Evolutionary conservation across 177 flowering plant species (phyloP).

Genomic region (Tripterygium wilfordii): DNA sequence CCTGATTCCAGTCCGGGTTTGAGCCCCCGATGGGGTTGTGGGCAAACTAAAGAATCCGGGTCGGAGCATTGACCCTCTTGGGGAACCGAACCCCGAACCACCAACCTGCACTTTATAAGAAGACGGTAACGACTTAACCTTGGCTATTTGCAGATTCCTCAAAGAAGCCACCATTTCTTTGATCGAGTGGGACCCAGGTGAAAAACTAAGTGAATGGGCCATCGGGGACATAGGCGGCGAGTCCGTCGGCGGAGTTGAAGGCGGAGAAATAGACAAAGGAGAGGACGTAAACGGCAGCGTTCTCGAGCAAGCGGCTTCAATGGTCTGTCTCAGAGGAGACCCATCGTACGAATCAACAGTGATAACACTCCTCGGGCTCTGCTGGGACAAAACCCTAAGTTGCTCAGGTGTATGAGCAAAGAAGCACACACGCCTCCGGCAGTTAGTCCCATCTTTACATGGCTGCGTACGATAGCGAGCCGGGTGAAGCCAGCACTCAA

Average conservation of each 20-base stretch:
- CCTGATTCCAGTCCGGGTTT: conserved; percentile 31
- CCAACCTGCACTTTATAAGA: conserved; percentile 30
- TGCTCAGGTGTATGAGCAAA: conserved; percentile 77
- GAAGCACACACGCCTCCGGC: conserved; percentile 61
- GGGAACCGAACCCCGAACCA: conserved; percentile 36
- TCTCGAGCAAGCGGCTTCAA: conserved; percentile 19
- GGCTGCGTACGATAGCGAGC: conserved; percentile 74
- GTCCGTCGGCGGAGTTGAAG: conserved; percentile 22
- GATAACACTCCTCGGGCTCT: conserved; percentile 21
- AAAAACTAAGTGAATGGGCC: conserved; percentile 29
- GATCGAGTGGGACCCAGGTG: conserved; percentile 31
- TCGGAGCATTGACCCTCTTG: conserved; percentile 33
- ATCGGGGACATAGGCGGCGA: conserved; percentile 51
- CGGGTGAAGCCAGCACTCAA: conserved; percentile 91
- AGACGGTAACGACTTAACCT: conserved; percentile 36
- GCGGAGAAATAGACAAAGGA: conserved; percentile 2
- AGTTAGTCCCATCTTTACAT: conserved; percentile 59
- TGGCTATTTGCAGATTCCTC: conserved; percentile 37
- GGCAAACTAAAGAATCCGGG: conserved; percentile 62
- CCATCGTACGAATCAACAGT: conserved; percentile 35
- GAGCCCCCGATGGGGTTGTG: conserved; percentile 49
- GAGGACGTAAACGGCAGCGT: conserved; percentile 14
- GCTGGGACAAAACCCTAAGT: conserved; percentile 37
- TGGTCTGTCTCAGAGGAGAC: conserved; percentile 33
- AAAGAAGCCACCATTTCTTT: conserved; percentile 37